Percentiles rank a stretch among this genome's conserved stretches.
Evolutionary conservation across 2,329 filamentous ascomycete genomes (phyloP).

Genomic region (Eutypa lata): DNA sequence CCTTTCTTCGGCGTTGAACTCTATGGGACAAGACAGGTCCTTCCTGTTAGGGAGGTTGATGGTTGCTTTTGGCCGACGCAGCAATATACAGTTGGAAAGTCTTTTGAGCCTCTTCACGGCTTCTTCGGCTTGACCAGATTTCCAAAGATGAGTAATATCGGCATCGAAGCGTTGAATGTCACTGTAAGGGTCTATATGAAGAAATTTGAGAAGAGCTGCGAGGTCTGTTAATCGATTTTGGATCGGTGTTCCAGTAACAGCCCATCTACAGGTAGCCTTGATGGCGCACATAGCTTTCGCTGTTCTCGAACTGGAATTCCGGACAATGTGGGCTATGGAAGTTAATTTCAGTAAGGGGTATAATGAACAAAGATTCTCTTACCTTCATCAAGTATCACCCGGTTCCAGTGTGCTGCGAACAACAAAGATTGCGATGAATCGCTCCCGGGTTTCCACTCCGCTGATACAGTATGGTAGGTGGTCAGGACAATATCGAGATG

Average conservation of each 20-base stretch:
- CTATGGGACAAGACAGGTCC: conserved; percentile 31
- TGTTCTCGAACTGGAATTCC: conserved; percentile 30
- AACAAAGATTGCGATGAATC: conserved; percentile 13
- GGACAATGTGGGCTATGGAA: conserved; percentile 37
- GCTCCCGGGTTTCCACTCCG: conserved; percentile 28
- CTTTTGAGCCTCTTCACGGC: conserved; percentile 37
- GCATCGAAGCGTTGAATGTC: conserved; percentile 34
- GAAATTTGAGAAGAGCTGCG: conserved; percentile 14
- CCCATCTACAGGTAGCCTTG: conserved; percentile 31
- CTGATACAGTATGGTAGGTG: conserved; percentile 38
- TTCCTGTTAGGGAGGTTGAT: conserved; percentile 34
- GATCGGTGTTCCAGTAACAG: background rate
- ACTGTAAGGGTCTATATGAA: conserved; percentile 38
- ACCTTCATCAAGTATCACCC: conserved; percentile 40
- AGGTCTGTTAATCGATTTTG: background rate
- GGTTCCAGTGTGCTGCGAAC: conserved; percentile 34
- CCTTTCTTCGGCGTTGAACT: conserved; percentile 34
- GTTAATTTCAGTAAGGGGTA: background rate
- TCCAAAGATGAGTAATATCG: conserved; percentile 37
- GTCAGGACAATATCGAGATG: conserved; percentile 31
- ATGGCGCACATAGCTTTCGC: conserved; percentile 35
- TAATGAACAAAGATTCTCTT: background rate
- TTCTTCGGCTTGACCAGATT: conserved; percentile 31
- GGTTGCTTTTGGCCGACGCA: conserved; percentile 36
- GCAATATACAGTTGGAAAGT: conserved; percentile 34